phyloP scores from a whole-genome alignment of 1,284 basidiomycete genomes.

The Leccinum laetum region DNA sequence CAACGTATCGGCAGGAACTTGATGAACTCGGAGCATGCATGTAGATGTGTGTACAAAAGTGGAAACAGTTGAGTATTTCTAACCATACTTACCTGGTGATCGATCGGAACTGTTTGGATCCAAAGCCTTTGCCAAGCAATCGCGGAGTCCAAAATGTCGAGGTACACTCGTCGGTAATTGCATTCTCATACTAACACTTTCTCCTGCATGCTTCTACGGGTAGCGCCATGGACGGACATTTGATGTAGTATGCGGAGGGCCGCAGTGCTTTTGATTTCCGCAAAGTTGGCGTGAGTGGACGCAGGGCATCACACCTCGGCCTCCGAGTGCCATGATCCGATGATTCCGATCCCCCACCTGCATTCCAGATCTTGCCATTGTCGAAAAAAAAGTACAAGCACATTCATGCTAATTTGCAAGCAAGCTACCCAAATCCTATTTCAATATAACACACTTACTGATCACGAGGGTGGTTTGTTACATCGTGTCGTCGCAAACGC shows the following conservation, averaged over 20 bases:
- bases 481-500: not conserved
- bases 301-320: not conserved
- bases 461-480: not conserved
- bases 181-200: not conserved
- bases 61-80: not conserved
- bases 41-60: not conserved
- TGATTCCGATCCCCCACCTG: not conserved
- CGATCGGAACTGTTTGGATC: not conserved
- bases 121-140: conserved; percentile 1
- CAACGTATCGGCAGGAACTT: not conserved
- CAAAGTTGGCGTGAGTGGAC: not conserved
- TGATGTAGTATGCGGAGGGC: not conserved
- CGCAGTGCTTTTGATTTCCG: not conserved
- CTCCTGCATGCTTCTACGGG: not conserved
- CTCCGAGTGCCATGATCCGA: not conserved
- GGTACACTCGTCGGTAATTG: not conserved
- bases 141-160: not conserved
- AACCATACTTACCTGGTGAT: not conserved
- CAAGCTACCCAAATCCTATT: not conserved
- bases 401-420: not conserved
- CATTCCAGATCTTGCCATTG: not conserved
- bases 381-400: not conserved
- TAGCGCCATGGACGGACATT: not conserved
- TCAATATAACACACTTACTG: not conserved
- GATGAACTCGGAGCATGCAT: not conserved